These are phyloP conservation scores for Scedosporium aurantiacum DNA, from an alignment of 2,329 filamentous ascomycete species.

Conservation along the genomic window DNA sequence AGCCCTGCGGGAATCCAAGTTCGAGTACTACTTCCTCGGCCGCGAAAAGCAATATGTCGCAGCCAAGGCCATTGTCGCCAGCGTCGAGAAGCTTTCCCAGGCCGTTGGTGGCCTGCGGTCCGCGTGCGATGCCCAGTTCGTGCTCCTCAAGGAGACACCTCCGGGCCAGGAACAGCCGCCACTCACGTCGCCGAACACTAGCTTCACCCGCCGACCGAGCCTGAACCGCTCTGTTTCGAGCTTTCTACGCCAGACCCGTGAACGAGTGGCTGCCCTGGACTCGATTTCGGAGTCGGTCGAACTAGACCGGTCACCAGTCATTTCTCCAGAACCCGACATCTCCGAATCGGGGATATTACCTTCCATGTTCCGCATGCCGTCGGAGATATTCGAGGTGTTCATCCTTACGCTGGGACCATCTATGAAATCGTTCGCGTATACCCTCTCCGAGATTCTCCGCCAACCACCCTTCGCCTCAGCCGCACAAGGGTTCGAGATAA, in stretches of 20 bases:
- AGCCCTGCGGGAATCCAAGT: conserved; percentile 73
- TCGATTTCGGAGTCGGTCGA: neutral
- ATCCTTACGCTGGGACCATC: conserved; percentile 82
- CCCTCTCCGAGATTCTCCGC: conserved; percentile 75
- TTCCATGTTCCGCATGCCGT: conserved; percentile 45
- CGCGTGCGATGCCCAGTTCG: conserved; percentile 81
- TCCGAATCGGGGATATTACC: neutral
- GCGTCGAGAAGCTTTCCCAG: conserved; percentile 74
- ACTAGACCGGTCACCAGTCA: neutral
- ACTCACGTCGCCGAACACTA: conserved; percentile 17
- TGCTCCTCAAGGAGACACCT: conserved; percentile 58
- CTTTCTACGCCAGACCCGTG: conserved; percentile 10
- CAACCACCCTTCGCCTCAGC: conserved; percentile 71
- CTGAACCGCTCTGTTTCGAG: conserved; percentile 17
- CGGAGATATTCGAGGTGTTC: conserved; percentile 86
- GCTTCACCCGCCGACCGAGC: conserved; percentile 6
- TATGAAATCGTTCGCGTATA: conserved; percentile 92
- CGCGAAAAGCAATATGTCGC: conserved; percentile 68
- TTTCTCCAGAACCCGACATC: conserved; percentile 6
- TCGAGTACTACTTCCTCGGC: conserved; percentile 76
- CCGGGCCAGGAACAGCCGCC: conserved; percentile 10
- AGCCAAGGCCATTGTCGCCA: conserved; percentile 70
- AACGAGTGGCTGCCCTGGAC: neutral
- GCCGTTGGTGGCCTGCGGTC: conserved; percentile 84
- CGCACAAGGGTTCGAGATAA: conserved; percentile 51